Evolutionary conservation across 2,329 filamentous ascomycete species (phyloP), one percentile per base, ranked within the genome.

Genomic region (Fusarium xyrophilum): DNA sequence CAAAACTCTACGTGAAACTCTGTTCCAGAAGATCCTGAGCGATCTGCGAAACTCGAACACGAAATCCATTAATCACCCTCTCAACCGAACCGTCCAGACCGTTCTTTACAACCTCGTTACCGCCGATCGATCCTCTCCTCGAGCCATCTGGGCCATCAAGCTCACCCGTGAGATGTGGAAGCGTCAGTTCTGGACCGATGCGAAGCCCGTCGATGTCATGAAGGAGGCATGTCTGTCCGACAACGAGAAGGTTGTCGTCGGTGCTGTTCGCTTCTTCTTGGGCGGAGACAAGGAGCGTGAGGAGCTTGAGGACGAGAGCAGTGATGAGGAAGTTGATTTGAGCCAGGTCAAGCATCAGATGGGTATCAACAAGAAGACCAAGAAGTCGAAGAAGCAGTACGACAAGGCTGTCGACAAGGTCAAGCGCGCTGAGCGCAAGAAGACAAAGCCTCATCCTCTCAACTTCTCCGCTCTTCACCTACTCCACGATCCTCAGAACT

Each of bases 381-480:
- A 91, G 78, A 98, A 98, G 84, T 90, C 92, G 71, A 87, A 90
- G 53, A 91, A 91, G 73, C 86, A 88, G 33, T 87, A 97, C 54
- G 91, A 92, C 59, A 93, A 89, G 77, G 96, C 96, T 1, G 86
- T 93, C 6, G 87, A 89, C n/a, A 92, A 90, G 68, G 86, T 97
- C 40, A 96, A 93, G 82, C 89, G 85, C 76, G 88, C 91, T 75
- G 93, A 97, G 77, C 89, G 89, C 76, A 96, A 96, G 84, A 97
- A 97, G 86, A 88, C 88, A 69, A 88, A 92, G 68, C 92, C 93
- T 6, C 92, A 96, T 74, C 89, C 91, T 2, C 86, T 99, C 69
- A 99, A 99, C 82, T 99, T 99, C 79, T 97, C 94, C 0, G 96
- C 96, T 1, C 85, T 99, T 40, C 96, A 99, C 77, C 85, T 99